Evolutionary conservation across 352 stramenopile genomes (phyloP), one percentile per base, ranked within the genome.

Genomic region (Blastocystis sp.): DNA sequence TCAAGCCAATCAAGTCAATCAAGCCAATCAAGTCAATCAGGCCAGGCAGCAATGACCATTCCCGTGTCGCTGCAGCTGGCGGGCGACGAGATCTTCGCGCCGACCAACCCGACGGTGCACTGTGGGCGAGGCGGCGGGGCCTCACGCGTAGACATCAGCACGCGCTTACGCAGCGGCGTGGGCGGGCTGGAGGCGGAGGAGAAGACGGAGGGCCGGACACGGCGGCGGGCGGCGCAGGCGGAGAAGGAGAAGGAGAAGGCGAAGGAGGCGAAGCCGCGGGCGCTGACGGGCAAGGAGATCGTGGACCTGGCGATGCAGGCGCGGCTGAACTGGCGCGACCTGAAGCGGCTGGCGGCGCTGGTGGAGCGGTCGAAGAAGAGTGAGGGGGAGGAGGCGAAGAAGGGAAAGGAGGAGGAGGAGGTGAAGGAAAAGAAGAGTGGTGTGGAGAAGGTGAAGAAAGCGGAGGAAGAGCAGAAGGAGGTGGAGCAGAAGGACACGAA

Each of bases 181-280:
- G 28, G 53, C 76, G 10, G n/a, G 0, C 21, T 11, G 40, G 21
- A 84, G 65, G 9, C 43, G 34, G 17, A 86, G 21, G 43, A 28
- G 34, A 86, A 41, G 60, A 45, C 4, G 4, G 43, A 17, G 62
- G 56, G 28, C 76, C 92, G 92, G 82, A 94, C 94, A 45, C 92
- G 92, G 90, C 94, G 94, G 89, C 95, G 92, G 21, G 94, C 92
- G 69, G 95, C 90, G 79, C 94, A 94, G 82, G 93, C 89, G 90
- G 94, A 95, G 1, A 92, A 92, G 17, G 90, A 90, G 28, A 89
- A 92, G 79, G 93, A 92, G 48, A 95, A 91, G 38, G 94, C 91
- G 9, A 95, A 86, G 89, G 94, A 95, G 88, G 94, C 92, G 0
- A 92, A 92, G n/a, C 92, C 92, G 81, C 94, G 94, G 7, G 92